These are phyloP conservation scores for Suillus weaverae DNA, from an alignment of 768 basidiomycete species.

Conservation along the genomic window DNA sequence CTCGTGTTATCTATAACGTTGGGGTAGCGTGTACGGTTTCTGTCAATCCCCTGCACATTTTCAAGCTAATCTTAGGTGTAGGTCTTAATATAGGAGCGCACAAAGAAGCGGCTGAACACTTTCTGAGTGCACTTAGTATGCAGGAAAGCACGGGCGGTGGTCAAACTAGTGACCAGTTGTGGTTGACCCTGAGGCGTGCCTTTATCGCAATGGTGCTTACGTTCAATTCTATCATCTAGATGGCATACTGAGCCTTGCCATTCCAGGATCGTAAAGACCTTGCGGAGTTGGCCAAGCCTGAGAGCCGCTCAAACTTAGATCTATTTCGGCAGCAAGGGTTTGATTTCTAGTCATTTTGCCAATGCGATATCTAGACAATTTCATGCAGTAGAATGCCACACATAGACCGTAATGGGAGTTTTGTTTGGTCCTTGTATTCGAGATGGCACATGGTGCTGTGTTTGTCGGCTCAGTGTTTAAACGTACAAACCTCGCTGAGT, in stretches of 20 bases:
- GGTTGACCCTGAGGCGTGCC: slow-evolving; percentile 85
- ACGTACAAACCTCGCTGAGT: background rate
- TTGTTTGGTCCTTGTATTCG: background rate
- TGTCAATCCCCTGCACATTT: slow-evolving; percentile 1
- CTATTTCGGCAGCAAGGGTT: slow-evolving; percentile 83
- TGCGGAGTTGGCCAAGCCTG: slow-evolving; percentile 69
- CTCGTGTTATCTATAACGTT: slow-evolving; percentile 96
- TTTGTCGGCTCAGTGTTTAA: background rate
- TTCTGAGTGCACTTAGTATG: slow-evolving; percentile 78
- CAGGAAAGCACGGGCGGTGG: slow-evolving; percentile 67
- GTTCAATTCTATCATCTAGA: background rate
- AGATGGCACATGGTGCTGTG: background rate
- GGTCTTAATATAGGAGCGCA: slow-evolving; percentile 95
- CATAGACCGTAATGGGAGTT: background rate
- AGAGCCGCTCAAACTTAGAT: slow-evolving; percentile 61
- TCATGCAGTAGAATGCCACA: background rate
- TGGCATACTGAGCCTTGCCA: background rate
- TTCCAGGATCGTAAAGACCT: slow-evolving; percentile 77
- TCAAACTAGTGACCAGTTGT: slow-evolving; percentile 81
- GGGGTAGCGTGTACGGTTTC: slow-evolving; percentile 89
- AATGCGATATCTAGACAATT: background rate
- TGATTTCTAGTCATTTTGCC: slow-evolving; percentile 64
- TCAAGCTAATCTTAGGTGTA: slow-evolving; percentile 31
- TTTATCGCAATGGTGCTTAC: slow-evolving; percentile 74
- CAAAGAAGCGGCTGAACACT: slow-evolving; percentile 96